Conservation (phyloP, 305 asterid genomes). For the Solanum hybrid region DNA sequence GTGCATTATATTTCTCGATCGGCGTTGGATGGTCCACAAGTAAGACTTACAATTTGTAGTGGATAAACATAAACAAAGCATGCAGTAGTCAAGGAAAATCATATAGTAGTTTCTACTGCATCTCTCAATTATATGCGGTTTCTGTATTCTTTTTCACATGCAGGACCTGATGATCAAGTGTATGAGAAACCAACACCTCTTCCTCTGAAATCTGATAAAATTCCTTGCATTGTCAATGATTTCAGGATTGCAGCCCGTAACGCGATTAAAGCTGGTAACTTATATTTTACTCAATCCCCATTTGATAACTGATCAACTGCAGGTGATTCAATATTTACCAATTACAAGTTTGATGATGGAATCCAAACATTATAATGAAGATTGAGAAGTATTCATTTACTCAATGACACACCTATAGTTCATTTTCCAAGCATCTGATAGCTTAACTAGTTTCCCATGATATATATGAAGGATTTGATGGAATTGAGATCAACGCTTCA, state of each 20-base stretch:
- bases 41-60: not conserved
- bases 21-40: not conserved
- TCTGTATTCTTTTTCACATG: not conserved
- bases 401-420: not conserved
- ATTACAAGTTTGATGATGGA: not conserved
- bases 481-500: conserved; percentile 1
- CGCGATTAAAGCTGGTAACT: conserved; percentile 6
- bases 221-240: conserved; percentile 1
- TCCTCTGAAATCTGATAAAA: not conserved
- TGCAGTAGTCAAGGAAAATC: not conserved
- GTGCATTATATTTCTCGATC: not conserved
- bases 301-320: not conserved
- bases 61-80: not conserved
- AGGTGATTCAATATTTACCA: not conserved
- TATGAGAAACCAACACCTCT: not conserved
- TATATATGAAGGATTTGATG: not conserved
- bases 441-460: not conserved
- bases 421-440: not conserved
- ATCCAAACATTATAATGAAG: not conserved
- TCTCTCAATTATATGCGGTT: not conserved
- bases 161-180: not conserved
- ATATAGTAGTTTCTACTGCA: not conserved
- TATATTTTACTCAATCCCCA: not conserved
- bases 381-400: not conserved
- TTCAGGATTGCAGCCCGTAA: conserved; percentile 8